Conservation (phyloP, 2,329 filamentous ascomycete species). For the Neocucurbitaria cava region DNA sequence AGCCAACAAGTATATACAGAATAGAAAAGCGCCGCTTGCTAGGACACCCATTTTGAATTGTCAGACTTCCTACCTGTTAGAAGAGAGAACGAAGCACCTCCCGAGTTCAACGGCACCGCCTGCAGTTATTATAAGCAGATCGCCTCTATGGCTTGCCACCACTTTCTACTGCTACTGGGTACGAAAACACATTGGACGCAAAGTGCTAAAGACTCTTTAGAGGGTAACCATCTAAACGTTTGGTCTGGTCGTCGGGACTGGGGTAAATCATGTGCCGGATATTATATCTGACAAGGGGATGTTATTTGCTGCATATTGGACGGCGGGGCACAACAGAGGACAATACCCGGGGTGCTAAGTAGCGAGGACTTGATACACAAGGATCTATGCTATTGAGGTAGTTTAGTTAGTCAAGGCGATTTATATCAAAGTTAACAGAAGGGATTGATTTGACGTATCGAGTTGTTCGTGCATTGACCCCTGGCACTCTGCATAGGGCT, state of each 20-base stretch:
- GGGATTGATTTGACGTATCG: not conserved
- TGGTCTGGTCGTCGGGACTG: constrained; percentile 3
- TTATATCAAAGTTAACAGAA: not conserved
- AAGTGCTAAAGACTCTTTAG: not conserved
- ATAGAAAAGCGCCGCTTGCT: not conserved
- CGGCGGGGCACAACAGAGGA: constrained; percentile 9
- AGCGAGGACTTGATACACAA: not conserved
- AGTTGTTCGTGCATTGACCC: not conserved
- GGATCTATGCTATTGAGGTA: not conserved
- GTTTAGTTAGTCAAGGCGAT: not conserved
- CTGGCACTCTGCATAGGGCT: not conserved
- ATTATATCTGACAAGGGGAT: constrained; percentile 7
- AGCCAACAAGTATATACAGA: not conserved
- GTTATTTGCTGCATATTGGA: constrained; percentile 7
- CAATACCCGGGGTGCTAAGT: not conserved
- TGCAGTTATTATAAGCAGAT: not conserved
- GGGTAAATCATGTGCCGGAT: constrained; percentile 7
- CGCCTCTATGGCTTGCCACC: not conserved
- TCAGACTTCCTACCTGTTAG: not conserved
- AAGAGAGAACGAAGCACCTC: not conserved
- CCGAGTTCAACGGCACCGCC: not conserved
- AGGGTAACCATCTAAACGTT: not conserved
- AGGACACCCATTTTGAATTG: not conserved
- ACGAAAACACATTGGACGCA: not conserved
- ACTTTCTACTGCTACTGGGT: not conserved